Percentiles rank a stretch among this genome's conserved stretches.
phyloP scores from a whole-genome alignment of 352 stramenopile species.

The Globisporangium spinosum region DNA sequence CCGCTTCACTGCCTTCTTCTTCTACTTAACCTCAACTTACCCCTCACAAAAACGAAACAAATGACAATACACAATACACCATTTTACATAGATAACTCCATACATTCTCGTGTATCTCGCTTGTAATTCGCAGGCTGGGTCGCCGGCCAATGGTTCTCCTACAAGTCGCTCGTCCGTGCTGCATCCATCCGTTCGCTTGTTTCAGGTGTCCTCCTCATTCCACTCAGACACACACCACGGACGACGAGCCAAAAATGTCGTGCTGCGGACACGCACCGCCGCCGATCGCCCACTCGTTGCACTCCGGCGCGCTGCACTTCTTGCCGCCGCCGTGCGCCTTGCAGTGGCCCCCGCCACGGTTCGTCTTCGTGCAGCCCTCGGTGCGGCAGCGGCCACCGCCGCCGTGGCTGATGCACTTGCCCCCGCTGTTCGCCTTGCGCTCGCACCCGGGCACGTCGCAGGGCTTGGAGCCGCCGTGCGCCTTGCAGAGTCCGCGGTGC shows the following conservation, averaged over 20 bases:
- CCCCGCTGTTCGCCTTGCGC: conserved; percentile 72
- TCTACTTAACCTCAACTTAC: background rate
- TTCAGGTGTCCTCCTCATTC: conserved; percentile 8
- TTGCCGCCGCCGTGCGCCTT: conserved; percentile 78
- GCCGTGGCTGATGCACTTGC: conserved; percentile 78
- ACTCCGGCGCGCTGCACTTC: conserved; percentile 56
- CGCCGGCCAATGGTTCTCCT: background rate
- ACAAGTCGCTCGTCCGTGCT: background rate
- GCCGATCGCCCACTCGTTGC: conserved; percentile 70
- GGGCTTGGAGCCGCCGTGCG: conserved; percentile 66
- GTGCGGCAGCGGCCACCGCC: conserved; percentile 66
- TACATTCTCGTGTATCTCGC: conserved; percentile 4
- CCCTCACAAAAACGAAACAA: conserved; percentile 3
- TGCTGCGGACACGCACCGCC: conserved; percentile 67
- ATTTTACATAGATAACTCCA: conserved; percentile 22
- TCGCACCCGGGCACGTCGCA: conserved; percentile 59
- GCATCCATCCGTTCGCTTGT: conserved; percentile 2
- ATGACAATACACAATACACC: conserved; percentile 13
- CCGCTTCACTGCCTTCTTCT: background rate
- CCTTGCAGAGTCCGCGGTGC: conserved; percentile 70
- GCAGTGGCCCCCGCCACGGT: conserved; percentile 73
- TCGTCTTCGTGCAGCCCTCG: conserved; percentile 67
- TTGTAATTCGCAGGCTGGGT: conserved; percentile 1
- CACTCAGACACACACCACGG: conserved; percentile 51
- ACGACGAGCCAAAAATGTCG: conserved; percentile 40